phyloP scores from a whole-genome alignment of 306 rosid species.

The Boehmeria nivea region DNA sequence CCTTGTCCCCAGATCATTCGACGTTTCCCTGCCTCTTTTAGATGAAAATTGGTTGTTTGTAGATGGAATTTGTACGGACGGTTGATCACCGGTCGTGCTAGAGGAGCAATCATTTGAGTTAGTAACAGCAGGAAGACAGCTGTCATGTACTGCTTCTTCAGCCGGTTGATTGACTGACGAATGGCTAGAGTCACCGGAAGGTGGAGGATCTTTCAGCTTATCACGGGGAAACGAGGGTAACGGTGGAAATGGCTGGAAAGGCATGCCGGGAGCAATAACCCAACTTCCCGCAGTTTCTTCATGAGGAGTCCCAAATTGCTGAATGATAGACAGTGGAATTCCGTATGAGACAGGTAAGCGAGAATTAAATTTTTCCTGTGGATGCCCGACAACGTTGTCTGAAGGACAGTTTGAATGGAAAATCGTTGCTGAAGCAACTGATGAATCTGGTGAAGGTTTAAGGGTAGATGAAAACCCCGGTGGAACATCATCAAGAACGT shows the following conservation, averaged over 20 bases:
- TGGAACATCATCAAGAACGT: conserved; percentile 61
- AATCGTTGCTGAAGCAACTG: conserved; percentile 27
- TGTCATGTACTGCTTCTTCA: conserved; percentile 33
- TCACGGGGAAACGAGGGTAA: conserved; percentile 58
- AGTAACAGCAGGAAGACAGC: conserved; percentile 27
- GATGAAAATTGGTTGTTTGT: conserved; percentile 25
- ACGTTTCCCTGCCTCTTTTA: conserved; percentile 50
- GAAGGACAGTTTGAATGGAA: conserved; percentile 29
- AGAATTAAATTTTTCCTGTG: conserved; percentile 68
- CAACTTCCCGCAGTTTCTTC: conserved; percentile 51
- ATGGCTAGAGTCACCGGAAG: conserved; percentile 26
- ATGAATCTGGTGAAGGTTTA: conserved; percentile 25
- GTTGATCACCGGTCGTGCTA: conserved; percentile 46
- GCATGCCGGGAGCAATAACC: conserved; percentile 83
- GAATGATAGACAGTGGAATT: conserved; percentile 60
- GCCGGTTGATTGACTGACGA: conserved; percentile 28
- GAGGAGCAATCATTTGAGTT: conserved; percentile 47
- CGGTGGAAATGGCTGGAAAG: conserved; percentile 92
- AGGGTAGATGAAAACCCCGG: conserved; percentile 86
- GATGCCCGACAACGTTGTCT: conserved; percentile 49
- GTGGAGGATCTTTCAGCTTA: conserved; percentile 29
- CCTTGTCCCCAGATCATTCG: conserved; percentile 57
- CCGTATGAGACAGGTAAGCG: conserved; percentile 78
- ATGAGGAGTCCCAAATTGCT: conserved; percentile 55
- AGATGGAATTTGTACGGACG: conserved; percentile 21